Evolutionary conservation across 352 stramenopile genomes (phyloP), one percentile per base, ranked within the genome.

Genomic region (Plasmopara muralis): DNA sequence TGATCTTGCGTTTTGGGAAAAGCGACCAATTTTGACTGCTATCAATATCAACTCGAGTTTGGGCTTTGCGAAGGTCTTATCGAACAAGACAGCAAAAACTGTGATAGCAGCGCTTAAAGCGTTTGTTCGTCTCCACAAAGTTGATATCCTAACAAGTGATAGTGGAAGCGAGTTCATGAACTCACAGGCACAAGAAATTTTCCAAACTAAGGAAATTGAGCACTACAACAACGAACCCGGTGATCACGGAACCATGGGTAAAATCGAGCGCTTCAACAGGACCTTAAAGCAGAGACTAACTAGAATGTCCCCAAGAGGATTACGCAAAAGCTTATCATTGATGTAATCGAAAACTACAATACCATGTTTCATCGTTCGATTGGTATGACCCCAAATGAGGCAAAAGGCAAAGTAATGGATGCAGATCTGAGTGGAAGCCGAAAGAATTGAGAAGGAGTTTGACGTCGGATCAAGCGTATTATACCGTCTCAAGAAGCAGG

Each of bases 21-120:
- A 45, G 12, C 40, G 40, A 30, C n/a, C n/a, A n/a, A n/a, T n/a
- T n/a, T n/a, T n/a, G n/a, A n/a, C 40, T 35, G 47, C 46, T 50
- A 50, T 77, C 45, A 77, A 77, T 39, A 73, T 74, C 34, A 72
- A 72, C 43, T 66, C 50, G n/a, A 57, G 64, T 14, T 38, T 74
- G 7, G 68, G 65, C 14, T 74, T 64, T 33, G 65, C 59, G 12
- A 70, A 68, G 37, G 4, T 74, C 2, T 51, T 77, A 38, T 30
- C 43, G 39, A 68, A 76, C 56, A 77, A 74, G 47, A 61, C 43
- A n/a, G 66, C 53, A 28, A 12, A 18, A 43, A 59, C 47, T 9
- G 51, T 45, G 40, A 30, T 45, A 45, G 40, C 40, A 45, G 40
- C 15, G 40, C 40, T 45, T 45, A 45, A 45, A 45, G 40, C 40